Percentiles rank a stretch among this genome's conserved stretches.
phyloP scores from a whole-genome alignment of 257 asterid genomes.

The Nicotiana tomentosiformis region DNA sequence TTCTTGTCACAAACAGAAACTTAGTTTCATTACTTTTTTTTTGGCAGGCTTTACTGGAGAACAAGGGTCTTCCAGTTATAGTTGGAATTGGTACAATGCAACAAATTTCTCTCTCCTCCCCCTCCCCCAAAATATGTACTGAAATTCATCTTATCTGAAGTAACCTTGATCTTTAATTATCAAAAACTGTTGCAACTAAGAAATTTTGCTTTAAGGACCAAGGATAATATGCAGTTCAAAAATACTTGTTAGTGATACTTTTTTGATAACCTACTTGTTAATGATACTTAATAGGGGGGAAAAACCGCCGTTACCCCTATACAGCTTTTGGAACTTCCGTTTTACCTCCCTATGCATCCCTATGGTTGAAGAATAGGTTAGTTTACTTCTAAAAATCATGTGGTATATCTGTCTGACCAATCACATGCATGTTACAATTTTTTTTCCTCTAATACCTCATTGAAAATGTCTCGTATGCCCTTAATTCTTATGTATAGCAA shows the following conservation, averaged over 20 bases:
- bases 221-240: background rate
- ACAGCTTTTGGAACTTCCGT: background rate
- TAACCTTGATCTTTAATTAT: background rate
- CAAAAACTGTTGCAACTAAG: background rate
- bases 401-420: background rate
- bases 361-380: background rate
- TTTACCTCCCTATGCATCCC: background rate
- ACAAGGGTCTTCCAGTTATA: constrained; percentile 90
- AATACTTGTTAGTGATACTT: background rate
- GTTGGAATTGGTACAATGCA: constrained; percentile 85
- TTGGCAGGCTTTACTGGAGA: constrained; percentile 88
- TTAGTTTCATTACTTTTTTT: constrained; percentile 8
- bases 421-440: background rate
- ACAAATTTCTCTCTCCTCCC: constrained; percentile 15
- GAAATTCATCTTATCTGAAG: constrained; percentile 2
- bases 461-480: too few species aligned
- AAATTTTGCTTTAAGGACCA: background rate
- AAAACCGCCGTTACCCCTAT: background rate
- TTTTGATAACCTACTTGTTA: too few species aligned
- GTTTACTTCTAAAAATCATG: background rate
- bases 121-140: background rate
- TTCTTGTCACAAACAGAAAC: constrained; percentile 14
- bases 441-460: too few species aligned
- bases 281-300: too few species aligned
- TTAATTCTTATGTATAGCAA: too few species aligned